These are phyloP conservation scores for Salix arbutifolia DNA, from an alignment of 345 rosid genomes.

Conservation along the genomic window DNA sequence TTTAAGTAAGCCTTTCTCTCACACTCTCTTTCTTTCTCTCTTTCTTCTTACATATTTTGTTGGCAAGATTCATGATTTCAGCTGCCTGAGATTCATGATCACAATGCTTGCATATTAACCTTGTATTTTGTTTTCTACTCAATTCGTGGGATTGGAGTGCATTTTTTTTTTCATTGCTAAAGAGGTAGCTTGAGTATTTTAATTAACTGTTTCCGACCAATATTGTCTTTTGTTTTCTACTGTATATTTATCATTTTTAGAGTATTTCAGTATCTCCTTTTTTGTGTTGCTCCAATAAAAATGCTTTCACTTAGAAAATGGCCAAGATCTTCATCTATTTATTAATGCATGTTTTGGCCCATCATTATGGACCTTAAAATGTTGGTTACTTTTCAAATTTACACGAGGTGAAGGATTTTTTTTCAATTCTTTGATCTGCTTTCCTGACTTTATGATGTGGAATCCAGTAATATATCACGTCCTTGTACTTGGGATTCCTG, in stretches of 20 bases:
- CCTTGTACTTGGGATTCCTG: background rate
- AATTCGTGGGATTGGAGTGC: background rate
- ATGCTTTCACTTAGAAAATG: background rate
- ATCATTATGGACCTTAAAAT: background rate
- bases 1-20: constrained; percentile 53
- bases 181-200: background rate
- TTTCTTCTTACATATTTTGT: background rate
- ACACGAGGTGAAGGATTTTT: background rate
- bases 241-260: background rate
- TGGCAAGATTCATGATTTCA: background rate
- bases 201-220: background rate
- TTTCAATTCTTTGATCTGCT: background rate
- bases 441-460: background rate
- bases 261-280: background rate
- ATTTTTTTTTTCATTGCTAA: background rate
- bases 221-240: background rate
- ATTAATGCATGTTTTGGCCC: background rate
- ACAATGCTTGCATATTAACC: background rate
- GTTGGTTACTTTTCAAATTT: background rate
- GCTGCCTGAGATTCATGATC: background rate
- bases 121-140: background rate
- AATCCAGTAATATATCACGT: background rate
- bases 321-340: background rate
- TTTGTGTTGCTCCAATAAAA: background rate
- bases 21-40: constrained; percentile 9